These are phyloP conservation scores for Pseudopithomyces maydicus DNA, from an alignment of 2,329 filamentous ascomycete genomes.

Conservation along the genomic window DNA sequence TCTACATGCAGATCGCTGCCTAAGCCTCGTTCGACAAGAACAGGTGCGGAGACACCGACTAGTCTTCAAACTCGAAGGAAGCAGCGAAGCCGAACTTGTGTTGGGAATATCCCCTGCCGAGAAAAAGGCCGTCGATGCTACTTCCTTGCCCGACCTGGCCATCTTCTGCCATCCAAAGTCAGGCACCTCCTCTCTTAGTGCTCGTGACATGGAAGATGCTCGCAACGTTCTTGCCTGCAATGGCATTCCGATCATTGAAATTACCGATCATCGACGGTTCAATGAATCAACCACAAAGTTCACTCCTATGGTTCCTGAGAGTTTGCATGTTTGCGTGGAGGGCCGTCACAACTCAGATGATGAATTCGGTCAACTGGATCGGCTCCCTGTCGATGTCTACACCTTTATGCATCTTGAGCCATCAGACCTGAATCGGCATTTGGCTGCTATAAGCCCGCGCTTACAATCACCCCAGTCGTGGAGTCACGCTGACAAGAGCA, in stretches of 20 bases:
- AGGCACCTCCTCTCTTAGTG: constrained; percentile 1
- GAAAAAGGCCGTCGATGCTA: constrained; percentile 7
- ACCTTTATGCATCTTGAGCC: constrained; percentile 41
- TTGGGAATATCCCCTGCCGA: constrained; percentile 16
- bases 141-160: constrained; percentile 34
- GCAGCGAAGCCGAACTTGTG: constrained; percentile 26
- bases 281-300: constrained; percentile 8
- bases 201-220: constrained; percentile 20
- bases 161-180: constrained; percentile 36
- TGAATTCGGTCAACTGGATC: constrained; percentile 34
- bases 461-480: background rate
- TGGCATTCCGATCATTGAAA: constrained; percentile 36
- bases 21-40: constrained; percentile 16
- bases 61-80: constrained; percentile 24
- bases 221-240: constrained; percentile 28
- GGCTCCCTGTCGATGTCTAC: constrained; percentile 39
- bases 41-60: constrained; percentile 14
- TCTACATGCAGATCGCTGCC: constrained; percentile 36
- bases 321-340: constrained; percentile 38
- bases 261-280: constrained; percentile 35
- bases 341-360: constrained; percentile 24
- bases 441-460: constrained; percentile 36
- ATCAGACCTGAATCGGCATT: constrained; percentile 44
- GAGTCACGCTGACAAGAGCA: background rate
- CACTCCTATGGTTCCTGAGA: constrained; percentile 16